Base-by-base conservation (phyloP, 192 early-diverging fungal species). In the Entomortierella parvispora region DNA sequence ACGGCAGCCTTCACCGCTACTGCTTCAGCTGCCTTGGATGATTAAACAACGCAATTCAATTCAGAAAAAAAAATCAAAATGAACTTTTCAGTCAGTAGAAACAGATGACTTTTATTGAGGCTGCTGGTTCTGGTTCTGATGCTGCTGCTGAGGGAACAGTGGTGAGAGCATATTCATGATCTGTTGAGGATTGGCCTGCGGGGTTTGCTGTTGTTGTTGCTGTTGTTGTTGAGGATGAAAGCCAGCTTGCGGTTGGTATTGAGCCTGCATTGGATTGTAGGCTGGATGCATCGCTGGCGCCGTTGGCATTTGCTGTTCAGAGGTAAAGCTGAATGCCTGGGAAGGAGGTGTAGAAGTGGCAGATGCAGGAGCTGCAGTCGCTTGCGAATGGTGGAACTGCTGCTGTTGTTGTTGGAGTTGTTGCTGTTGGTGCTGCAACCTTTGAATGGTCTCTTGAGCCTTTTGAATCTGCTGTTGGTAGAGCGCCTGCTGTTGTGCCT, bases 381-480 rank as follows among this genome's bases (percentile, higher is more conserved):
- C 4, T 46, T 50, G 12, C 37, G 20, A 23, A 26, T 20, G 31
- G 25, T 33, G 57, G n/a, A 29, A 34, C 22, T 44, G 48, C 12
- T 54, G 50, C 28, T 59, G 44, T 43, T 65, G 63, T 34, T 70
- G 62, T 17, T 75, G 71, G 26, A 76, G 53, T 25, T 66, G 59
- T 14, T 60, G 51, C 29, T 76, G 71, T 15, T 76, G 71, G 14
- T 76, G 65, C 26, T 77, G 74, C 26, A 77, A 65, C 18, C 74
- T 57, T 12, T 40, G 15, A 34, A 77, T 77, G 25, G 74, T 77
- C 22, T 66, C 74, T 18, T 77, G 74, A 10, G 74, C 74, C 22
- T 77, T 60, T 25, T 77, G 74, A 25, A 77, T 77, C 25, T 77
- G 74, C 22, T 68, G 45, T 47, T 77, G 74, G 42, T 68, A 77